phyloP scores from a whole-genome alignment of 257 asterid genomes.

The Craterostigma plantagineum region DNA sequence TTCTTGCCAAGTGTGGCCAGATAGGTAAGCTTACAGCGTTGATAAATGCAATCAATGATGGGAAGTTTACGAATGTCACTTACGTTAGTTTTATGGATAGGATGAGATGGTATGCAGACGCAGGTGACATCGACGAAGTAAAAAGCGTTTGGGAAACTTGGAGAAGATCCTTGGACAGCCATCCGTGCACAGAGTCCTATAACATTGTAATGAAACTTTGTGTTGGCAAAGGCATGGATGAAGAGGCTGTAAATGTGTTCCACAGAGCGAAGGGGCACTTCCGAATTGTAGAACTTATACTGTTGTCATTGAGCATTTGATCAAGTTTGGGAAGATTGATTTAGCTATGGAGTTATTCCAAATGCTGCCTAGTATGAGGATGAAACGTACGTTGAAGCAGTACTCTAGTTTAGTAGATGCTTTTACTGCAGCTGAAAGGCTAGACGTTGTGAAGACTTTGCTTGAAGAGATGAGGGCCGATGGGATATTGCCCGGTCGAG shows the following conservation, averaged over 20 bases:
- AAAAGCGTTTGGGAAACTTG: constrained; percentile 53
- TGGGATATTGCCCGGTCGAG: constrained; percentile 74
- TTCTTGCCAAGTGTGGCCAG: constrained; percentile 62
- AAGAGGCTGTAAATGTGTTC: constrained; percentile 49
- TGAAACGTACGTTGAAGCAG: constrained; percentile 58
- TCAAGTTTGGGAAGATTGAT: constrained; percentile 29
- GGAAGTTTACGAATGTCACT: constrained; percentile 41
- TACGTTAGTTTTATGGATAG: constrained; percentile 72
- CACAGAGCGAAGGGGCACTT: constrained; percentile 58
- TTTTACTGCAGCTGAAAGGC: constrained; percentile 19
- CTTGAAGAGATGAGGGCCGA: constrained; percentile 71
- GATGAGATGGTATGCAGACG: constrained; percentile 61
- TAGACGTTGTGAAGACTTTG: constrained; percentile 40
- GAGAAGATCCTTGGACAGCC: constrained; percentile 38
- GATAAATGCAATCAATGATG: constrained; percentile 51
- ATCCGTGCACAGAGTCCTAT: constrained; percentile 68
- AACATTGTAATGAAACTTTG: constrained; percentile 57
- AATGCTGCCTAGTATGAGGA: constrained; percentile 53
- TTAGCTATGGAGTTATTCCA: constrained; percentile 50
- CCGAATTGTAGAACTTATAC: constrained; percentile 80
- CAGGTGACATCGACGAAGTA: constrained; percentile 59
- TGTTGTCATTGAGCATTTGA: constrained; percentile 59
- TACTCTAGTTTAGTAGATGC: constrained; percentile 57
- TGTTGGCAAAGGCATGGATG: constrained; percentile 45
- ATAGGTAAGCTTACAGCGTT: constrained; percentile 36